A percentile compares a stretch with the other conserved stretches of the same genome.
Conservation (phyloP, 345 rosid species). For the Corchorus olitorius region DNA sequence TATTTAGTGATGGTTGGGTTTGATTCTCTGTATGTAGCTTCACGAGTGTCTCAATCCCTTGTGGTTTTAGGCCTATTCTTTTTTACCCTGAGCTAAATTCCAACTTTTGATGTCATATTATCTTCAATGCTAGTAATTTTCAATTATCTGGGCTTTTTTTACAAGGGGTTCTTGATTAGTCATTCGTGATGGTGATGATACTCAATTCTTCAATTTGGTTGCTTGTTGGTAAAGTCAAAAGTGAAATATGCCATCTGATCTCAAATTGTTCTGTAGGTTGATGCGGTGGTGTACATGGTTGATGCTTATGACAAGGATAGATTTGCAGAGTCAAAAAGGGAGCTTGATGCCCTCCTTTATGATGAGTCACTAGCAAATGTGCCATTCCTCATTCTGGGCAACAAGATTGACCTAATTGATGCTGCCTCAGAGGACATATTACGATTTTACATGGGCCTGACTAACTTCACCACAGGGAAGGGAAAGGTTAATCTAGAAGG, state of each 20-base stretch:
- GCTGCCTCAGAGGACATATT: constrained; percentile 75
- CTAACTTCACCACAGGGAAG: constrained; percentile 78
- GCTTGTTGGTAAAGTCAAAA: neutral
- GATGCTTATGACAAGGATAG: constrained; percentile 77
- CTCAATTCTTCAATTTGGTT: constrained; percentile 9
- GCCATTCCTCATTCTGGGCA: constrained; percentile 70
- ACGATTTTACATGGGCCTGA: constrained; percentile 55
- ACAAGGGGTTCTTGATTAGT: too few species aligned
- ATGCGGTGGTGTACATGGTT: constrained; percentile 73
- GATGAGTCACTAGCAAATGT: constrained; percentile 65
- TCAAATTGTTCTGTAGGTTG: constrained; percentile 47
- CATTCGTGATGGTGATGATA: neutral
- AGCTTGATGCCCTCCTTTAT: constrained; percentile 69
- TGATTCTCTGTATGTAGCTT: too few species aligned
- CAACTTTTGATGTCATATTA: too few species aligned
- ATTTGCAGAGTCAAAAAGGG: constrained; percentile 66
- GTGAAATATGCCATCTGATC: neutral
- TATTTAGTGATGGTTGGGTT: too few species aligned
- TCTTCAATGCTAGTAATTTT: too few species aligned
- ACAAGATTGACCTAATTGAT: constrained; percentile 76
- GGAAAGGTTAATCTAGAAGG: constrained; percentile 45
- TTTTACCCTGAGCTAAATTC: too few species aligned
- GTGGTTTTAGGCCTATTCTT: too few species aligned
- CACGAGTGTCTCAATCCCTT: too few species aligned
- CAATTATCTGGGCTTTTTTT: too few species aligned